A percentile compares a stretch with the other conserved stretches of the same genome.
Conservation (phyloP, 306 rosid genomes). For the Cucurbita moschata region DNA sequence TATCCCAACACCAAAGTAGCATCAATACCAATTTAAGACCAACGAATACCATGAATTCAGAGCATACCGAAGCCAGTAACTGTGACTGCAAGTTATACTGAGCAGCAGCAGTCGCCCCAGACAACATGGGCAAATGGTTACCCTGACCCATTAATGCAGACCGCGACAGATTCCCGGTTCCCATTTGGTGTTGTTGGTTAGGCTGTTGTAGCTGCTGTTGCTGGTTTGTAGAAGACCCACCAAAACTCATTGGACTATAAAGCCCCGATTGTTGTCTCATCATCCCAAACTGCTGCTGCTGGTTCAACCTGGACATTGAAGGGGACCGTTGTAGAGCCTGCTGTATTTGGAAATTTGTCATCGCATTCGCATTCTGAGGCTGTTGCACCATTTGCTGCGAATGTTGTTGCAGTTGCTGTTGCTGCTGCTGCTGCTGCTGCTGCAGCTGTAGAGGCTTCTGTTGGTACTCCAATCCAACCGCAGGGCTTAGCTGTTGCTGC, state of each 20-base stretch:
- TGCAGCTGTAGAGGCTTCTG: slow-evolving; percentile 19
- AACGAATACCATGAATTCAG: not conserved
- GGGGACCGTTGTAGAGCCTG: slow-evolving; percentile 37
- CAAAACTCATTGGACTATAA: slow-evolving; percentile 66
- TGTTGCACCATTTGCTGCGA: slow-evolving; percentile 13
- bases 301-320: slow-evolving; percentile 39
- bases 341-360: slow-evolving; percentile 52
- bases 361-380: slow-evolving; percentile 29
- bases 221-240: slow-evolving; percentile 42
- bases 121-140: slow-evolving; percentile 62
- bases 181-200: slow-evolving; percentile 36
- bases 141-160: slow-evolving; percentile 60
- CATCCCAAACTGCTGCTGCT: slow-evolving; percentile 40
- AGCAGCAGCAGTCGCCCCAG: slow-evolving; percentile 29
- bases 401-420: slow-evolving; percentile 14
- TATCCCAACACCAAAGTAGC: not conserved
- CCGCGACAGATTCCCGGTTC: slow-evolving; percentile 44
- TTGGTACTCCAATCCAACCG: slow-evolving; percentile 31
- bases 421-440: slow-evolving; percentile 16
- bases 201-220: slow-evolving; percentile 43
- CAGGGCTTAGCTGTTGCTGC: slow-evolving; percentile 17
- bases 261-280: slow-evolving; percentile 52
- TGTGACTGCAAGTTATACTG: slow-evolving; percentile 44
- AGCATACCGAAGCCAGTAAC: slow-evolving; percentile 62
- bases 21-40: not conserved